These are phyloP conservation scores for Paecilomyces dactylethromorphus DNA, from an alignment of 2,329 filamentous ascomycete species.

Conservation along the genomic window DNA sequence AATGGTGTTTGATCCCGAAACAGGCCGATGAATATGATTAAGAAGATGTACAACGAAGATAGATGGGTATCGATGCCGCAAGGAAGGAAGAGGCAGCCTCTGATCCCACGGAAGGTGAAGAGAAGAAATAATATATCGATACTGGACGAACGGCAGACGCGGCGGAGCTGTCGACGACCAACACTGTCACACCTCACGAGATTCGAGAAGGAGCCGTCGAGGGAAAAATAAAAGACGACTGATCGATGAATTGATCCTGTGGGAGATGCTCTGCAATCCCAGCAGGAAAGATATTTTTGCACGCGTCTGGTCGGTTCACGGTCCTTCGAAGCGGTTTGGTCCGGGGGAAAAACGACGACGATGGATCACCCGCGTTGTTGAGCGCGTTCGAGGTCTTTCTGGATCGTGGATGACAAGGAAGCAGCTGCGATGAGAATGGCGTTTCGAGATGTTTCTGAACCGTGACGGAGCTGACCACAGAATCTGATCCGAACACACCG, in stretches of 20 bases:
- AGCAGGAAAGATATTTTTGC: constrained; percentile 11
- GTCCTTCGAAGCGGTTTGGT: neutral
- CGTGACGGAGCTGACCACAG: neutral
- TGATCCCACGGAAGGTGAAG: neutral
- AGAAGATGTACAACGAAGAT: constrained; percentile 12
- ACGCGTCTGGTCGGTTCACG: neutral
- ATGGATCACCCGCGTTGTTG: neutral
- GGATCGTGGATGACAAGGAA: neutral
- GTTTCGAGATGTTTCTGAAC: neutral
- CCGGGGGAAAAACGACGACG: constrained; percentile 3
- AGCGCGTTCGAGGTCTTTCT: neutral
- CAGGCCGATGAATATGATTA: neutral
- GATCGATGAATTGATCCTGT: constrained; percentile 9
- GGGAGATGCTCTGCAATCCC: constrained; percentile 34
- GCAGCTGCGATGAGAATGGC: neutral
- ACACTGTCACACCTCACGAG: constrained; percentile 9
- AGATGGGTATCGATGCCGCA: neutral
- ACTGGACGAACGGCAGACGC: constrained; percentile 11
- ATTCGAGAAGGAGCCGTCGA: constrained; percentile 8
- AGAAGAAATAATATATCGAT: constrained; percentile 7
- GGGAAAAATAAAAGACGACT: constrained; percentile 6
- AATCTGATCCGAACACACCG: neutral
- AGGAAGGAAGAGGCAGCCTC: neutral
- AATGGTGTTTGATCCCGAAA: neutral
- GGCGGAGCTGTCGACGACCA: constrained; percentile 13